Evolutionary conservation across 2,329 filamentous ascomycete genomes (phyloP).

Genomic region (Truncatella angustata): DNA sequence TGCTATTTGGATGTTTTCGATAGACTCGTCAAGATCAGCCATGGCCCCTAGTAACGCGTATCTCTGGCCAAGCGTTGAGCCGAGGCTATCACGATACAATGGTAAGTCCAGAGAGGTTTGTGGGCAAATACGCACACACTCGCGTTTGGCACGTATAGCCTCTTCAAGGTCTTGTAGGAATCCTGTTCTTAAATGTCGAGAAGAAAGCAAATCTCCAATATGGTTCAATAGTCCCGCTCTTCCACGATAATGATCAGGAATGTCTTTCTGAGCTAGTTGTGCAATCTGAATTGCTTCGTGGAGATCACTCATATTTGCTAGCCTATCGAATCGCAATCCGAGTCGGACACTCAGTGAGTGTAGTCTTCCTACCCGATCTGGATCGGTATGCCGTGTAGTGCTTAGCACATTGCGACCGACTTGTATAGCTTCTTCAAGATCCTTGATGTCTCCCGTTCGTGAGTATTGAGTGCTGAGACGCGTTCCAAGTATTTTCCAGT

Average conservation of each 20-base stretch:
- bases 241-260: no score
- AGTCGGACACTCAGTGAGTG: neutral
- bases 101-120: no score
- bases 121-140: no score
- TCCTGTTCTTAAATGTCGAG: neutral
- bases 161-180: neutral
- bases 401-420: neutral
- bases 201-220: no score
- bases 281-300: neutral
- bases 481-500: neutral
- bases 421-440: neutral
- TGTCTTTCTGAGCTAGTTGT: neutral
- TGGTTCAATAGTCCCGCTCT: no score
- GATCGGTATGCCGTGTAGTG: neutral
- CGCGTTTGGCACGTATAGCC: no score
- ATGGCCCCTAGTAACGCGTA: no score
- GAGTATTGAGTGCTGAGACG: neutral
- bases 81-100: no score
- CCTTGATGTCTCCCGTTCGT: neutral
- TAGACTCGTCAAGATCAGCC: neutral
- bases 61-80: no score
- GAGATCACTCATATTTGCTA: neutral
- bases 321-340: neutral
- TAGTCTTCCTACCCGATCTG: neutral
- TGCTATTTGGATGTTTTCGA: neutral